Evolutionary conservation across 352 stramenopile genomes (phyloP).

Genomic region (Bremia lactucae): DNA sequence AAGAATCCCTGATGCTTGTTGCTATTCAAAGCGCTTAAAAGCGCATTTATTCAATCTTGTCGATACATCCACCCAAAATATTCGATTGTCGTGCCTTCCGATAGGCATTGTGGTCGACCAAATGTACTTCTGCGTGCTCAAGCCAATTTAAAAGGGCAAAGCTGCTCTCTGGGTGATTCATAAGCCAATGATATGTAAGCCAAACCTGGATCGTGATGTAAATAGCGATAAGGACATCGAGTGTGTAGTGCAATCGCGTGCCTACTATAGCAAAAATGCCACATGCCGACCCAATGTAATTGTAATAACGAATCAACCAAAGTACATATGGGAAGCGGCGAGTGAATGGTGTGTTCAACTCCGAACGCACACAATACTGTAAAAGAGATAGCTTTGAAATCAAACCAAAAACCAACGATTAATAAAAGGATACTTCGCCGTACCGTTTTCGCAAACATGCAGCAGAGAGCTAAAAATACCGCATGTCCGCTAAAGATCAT

Average conservation of each 20-base stretch:
- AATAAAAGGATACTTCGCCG: neutral
- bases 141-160: slow-evolving; percentile 74
- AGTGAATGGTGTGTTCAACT: slow-evolving; percentile 83
- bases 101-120: slow-evolving; percentile 73
- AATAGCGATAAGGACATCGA: slow-evolving; percentile 79
- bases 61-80: slow-evolving; percentile 16
- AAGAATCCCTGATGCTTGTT: neutral
- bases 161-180: slow-evolving; percentile 39
- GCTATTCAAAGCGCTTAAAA: neutral
- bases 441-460: slow-evolving; percentile 73
- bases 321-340: slow-evolving; percentile 58
- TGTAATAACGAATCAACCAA: slow-evolving; percentile 75
- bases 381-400: slow-evolving; percentile 6
- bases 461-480: slow-evolving; percentile 78
- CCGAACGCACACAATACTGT: slow-evolving; percentile 64
- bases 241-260: slow-evolving; percentile 79
- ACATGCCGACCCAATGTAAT: slow-evolving; percentile 48
- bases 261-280: slow-evolving; percentile 80
- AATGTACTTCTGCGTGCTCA: slow-evolving; percentile 68
- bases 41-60: slow-evolving; percentile 16
- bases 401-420: neutral
- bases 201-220: slow-evolving; percentile 82
- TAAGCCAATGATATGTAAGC: slow-evolving; percentile 80
- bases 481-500: slow-evolving; percentile 86
- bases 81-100: slow-evolving; percentile 57